phyloP scores from a whole-genome alignment of 345 rosid genomes.

The Eutrema japonicum region DNA sequence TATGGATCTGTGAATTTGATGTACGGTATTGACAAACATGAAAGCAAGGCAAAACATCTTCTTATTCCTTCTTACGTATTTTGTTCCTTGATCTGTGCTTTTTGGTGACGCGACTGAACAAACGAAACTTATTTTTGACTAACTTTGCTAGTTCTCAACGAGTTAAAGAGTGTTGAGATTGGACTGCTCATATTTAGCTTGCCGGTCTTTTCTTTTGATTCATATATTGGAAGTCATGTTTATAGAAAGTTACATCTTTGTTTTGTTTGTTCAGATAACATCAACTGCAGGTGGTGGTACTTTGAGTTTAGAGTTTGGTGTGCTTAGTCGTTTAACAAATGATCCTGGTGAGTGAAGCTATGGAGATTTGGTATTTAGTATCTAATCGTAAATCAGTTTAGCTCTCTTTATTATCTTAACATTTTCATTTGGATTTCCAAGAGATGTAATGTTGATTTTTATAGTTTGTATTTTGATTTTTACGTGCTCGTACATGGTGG shows the following conservation, averaged over 20 bases:
- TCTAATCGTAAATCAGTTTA: constrained; percentile 4
- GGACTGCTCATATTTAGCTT: neutral
- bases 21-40: constrained; percentile 94
- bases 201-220: neutral
- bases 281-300: constrained; percentile 99
- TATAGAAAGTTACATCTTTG: constrained; percentile 32
- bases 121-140: constrained; percentile 3
- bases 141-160: neutral
- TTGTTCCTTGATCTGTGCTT: constrained; percentile 26
- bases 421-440: no score
- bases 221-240: constrained; percentile 1
- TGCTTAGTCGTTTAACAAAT: constrained; percentile 90
- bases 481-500: constrained; percentile 8
- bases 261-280: constrained; percentile 69
- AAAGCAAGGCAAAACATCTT: constrained; percentile 78
- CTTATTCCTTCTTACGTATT: neutral
- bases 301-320: constrained; percentile 91
- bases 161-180: neutral
- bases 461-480: constrained; percentile 8
- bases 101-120: constrained; percentile 4
- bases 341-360: constrained; percentile 73
- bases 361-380: constrained; percentile 12
- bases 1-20: constrained; percentile 92
- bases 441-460: constrained; percentile 5
- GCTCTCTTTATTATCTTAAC: constrained; percentile 8